Conservation (phyloP, 1,284 basidiomycete genomes). For the Sutorius eximius region DNA sequence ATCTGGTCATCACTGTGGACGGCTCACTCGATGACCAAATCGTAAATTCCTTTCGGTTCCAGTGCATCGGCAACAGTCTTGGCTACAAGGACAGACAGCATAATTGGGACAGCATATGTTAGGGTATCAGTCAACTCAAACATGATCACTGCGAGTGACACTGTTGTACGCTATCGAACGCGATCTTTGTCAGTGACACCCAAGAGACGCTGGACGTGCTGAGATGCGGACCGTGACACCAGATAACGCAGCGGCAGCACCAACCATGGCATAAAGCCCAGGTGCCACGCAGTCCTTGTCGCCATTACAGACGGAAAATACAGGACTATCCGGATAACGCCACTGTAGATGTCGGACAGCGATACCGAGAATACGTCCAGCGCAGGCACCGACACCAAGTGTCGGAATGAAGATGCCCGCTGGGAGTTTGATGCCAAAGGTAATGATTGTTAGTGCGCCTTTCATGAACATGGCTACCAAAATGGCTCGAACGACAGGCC, state of each 20-base stretch:
- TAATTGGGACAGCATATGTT: constrained; percentile 93
- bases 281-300: constrained; percentile 76
- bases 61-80: constrained; percentile 92
- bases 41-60: constrained; percentile 94
- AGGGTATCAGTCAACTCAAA: constrained; percentile 95
- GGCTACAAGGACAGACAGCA: constrained; percentile 87
- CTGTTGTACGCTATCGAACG: constrained; percentile 68
- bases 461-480: constrained; percentile 80
- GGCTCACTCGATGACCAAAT: constrained; percentile 85
- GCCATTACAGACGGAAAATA: constrained; percentile 69
- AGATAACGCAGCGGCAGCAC: constrained; percentile 84
- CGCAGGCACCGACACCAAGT: constrained; percentile 95
- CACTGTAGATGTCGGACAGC: constrained; percentile 78
- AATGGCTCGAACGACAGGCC: constrained; percentile 69
- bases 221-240: constrained; percentile 73
- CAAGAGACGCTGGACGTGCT: background rate
- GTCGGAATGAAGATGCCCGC: constrained; percentile 98
- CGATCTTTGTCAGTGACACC: constrained; percentile 11
- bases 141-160: constrained; percentile 97
- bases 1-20: constrained; percentile 3
- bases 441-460: constrained; percentile 82
- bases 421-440: constrained; percentile 92
- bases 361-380: constrained; percentile 88
- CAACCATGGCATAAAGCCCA: constrained; percentile 90
- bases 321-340: constrained; percentile 56